Conservation (phyloP, 129 eudicot species). For the Centaurea solstitialis region DNA sequence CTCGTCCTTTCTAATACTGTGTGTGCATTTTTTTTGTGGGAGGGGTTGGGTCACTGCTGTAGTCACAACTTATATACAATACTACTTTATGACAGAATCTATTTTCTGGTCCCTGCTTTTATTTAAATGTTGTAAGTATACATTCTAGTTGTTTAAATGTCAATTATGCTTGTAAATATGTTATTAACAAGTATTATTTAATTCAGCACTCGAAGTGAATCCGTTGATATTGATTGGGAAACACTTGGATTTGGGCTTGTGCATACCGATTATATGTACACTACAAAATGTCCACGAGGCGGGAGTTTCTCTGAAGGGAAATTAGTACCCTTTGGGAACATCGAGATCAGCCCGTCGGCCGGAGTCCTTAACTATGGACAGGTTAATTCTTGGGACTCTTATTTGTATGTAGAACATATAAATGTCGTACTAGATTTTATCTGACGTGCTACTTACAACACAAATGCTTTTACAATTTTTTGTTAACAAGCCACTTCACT, state of each 20-base stretch:
- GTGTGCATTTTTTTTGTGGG: background rate
- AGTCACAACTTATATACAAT: background rate
- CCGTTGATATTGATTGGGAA: conserved; percentile 76
- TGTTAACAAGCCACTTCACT: background rate
- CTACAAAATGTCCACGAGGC: conserved; percentile 64
- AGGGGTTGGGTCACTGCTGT: background rate
- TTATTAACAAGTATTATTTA: conserved; percentile 7
- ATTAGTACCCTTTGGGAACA: conserved; percentile 72
- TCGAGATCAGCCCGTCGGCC: conserved; percentile 79
- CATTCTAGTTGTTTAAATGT: background rate
- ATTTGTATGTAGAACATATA: background rate
- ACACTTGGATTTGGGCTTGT: conserved; percentile 72
- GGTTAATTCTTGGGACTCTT: background rate
- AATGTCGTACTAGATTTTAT: background rate
- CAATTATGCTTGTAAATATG: background rate
- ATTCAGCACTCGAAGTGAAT: conserved; percentile 41
- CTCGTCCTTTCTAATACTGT: background rate
- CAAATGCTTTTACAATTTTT: background rate
- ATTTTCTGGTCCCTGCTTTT: background rate
- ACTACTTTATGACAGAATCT: background rate
- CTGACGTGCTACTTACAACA: no score
- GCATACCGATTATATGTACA: conserved; percentile 79
- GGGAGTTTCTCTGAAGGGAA: conserved; percentile 64
- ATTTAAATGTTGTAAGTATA: background rate
- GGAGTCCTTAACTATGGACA: conserved; percentile 87